phyloP scores from a whole-genome alignment of 768 basidiomycete species.

The Strobilomyces confusus region DNA sequence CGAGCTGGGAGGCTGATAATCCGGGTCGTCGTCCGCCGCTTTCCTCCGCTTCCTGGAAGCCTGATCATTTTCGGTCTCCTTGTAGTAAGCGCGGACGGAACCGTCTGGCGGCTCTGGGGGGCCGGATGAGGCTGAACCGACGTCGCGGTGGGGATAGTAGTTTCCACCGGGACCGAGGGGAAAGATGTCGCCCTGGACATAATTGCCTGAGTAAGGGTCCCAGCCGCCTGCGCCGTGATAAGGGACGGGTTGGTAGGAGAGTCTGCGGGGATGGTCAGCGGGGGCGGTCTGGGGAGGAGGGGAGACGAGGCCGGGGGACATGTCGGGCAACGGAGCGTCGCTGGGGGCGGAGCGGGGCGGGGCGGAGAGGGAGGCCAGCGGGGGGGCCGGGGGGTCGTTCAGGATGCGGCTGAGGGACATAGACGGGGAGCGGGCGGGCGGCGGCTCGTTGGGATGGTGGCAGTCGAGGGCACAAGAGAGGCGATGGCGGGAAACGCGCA shows the following conservation, averaged over 20 bases:
- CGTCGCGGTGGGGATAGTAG: constrained; percentile 32
- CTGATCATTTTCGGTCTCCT: constrained; percentile 29
- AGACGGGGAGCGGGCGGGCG: constrained; percentile 6
- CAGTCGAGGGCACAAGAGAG: constrained; percentile 8
- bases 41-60: constrained; percentile 50
- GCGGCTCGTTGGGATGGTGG: constrained; percentile 10
- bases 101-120: constrained; percentile 20
- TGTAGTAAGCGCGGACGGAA: constrained; percentile 27
- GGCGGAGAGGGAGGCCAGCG: constrained; percentile 27
- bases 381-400: constrained; percentile 62
- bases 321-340: constrained; percentile 22
- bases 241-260: constrained; percentile 35
- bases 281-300: constrained; percentile 23
- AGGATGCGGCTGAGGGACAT: constrained; percentile 82
- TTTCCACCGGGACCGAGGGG: constrained; percentile 36
- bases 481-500: constrained; percentile 33
- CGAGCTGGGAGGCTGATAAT: constrained; percentile 45
- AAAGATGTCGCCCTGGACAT: constrained; percentile 36
- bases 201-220: constrained; percentile 37
- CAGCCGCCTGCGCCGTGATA: constrained; percentile 39
- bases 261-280: constrained; percentile 31
- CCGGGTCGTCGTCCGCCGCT: constrained; percentile 44
- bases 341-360: constrained; percentile 7
- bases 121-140: constrained; percentile 6
- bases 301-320: constrained; percentile 22